Evolutionary conservation across 768 basidiomycete genomes (phyloP).

Genomic region (Suillus lakei): DNA sequence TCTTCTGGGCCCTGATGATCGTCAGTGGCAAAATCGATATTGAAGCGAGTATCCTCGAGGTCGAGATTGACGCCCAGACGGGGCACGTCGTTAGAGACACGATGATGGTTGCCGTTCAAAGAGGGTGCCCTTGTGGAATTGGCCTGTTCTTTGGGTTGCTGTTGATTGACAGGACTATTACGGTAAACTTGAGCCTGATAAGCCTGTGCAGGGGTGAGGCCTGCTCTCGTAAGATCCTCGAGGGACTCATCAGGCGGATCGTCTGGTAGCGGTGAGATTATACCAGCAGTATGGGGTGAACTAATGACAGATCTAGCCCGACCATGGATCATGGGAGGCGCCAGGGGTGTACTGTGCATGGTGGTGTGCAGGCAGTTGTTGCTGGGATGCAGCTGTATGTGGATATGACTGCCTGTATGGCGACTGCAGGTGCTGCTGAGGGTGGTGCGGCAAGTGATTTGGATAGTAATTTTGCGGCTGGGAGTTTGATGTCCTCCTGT

Average conservation of each 20-base stretch:
- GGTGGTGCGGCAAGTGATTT: slow-evolving; percentile 21
- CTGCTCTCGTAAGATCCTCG: slow-evolving; percentile 50
- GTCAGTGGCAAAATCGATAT: slow-evolving; percentile 53
- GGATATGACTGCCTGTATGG: slow-evolving; percentile 43
- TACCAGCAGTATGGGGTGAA: slow-evolving; percentile 44
- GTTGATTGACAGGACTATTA: slow-evolving; percentile 44
- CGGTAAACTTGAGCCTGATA: slow-evolving; percentile 78
- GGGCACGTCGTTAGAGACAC: slow-evolving; percentile 37
- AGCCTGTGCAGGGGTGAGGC: slow-evolving; percentile 77
- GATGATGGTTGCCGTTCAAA: slow-evolving; percentile 32
- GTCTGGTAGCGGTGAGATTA: slow-evolving; percentile 51
- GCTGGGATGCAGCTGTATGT: slow-evolving; percentile 38
- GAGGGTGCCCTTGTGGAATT: slow-evolving; percentile 30
- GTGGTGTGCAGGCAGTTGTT: slow-evolving; percentile 20
- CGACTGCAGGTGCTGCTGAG: slow-evolving; percentile 20
- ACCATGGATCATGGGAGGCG: slow-evolving; percentile 45
- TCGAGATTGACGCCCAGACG: slow-evolving; percentile 51
- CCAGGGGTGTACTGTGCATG: slow-evolving; percentile 35
- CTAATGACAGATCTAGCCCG: slow-evolving; percentile 58
- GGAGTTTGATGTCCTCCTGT: slow-evolving; percentile 54
- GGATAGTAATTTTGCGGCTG: slow-evolving; percentile 29
- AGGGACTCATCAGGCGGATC: slow-evolving; percentile 53
- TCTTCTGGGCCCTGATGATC: slow-evolving; percentile 47
- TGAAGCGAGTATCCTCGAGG: slow-evolving; percentile 60
- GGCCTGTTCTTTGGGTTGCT: slow-evolving; percentile 20